Conservation (phyloP, 2,329 filamentous ascomycete species). For the Arthrobotrys sinensis region DNA sequence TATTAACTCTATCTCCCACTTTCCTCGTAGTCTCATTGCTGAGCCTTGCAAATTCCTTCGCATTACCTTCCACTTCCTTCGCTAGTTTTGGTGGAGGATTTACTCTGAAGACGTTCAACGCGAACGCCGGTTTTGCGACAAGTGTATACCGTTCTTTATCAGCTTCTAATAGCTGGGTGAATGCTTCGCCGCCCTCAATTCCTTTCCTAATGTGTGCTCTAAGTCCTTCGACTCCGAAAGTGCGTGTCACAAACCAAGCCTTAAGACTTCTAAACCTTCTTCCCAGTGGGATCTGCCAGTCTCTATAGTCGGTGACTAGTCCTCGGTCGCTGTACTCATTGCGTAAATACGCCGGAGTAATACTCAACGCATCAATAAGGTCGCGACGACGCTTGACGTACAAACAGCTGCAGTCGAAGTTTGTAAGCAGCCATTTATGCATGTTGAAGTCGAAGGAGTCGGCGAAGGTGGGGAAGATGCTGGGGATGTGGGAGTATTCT, state of each 20-base stretch:
- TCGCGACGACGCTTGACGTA: constrained; percentile 82
- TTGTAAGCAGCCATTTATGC: constrained; percentile 97
- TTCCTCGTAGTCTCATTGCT: constrained; percentile 79
- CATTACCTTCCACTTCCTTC: constrained; percentile 47
- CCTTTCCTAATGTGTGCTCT: constrained; percentile 80
- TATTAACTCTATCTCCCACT: constrained; percentile 82
- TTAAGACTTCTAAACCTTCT: constrained; percentile 90
- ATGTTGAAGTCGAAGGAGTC: constrained; percentile 96
- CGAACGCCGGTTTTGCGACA: constrained; percentile 81
- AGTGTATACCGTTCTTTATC: constrained; percentile 82
- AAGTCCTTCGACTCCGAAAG: constrained; percentile 83
- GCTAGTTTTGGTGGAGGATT: constrained; percentile 67
- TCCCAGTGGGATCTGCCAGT: constrained; percentile 97
- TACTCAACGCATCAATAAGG: constrained; percentile 83
- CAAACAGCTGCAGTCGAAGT: constrained; percentile 87
- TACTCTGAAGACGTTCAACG: constrained; percentile 82
- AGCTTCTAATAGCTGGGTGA: constrained; percentile 74
- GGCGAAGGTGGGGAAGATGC: constrained; percentile 75
- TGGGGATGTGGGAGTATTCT: constrained; percentile 77
- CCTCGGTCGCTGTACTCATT: constrained; percentile 86
- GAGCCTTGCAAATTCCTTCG: constrained; percentile 69
- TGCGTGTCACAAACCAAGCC: constrained; percentile 93
- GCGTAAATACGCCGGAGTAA: constrained; percentile 84
- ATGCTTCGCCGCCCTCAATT: constrained; percentile 78
- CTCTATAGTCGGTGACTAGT: constrained; percentile 92